Conservation (phyloP, 2,329 filamentous ascomycete genomes). For the Pleurostoma richardsiae region DNA sequence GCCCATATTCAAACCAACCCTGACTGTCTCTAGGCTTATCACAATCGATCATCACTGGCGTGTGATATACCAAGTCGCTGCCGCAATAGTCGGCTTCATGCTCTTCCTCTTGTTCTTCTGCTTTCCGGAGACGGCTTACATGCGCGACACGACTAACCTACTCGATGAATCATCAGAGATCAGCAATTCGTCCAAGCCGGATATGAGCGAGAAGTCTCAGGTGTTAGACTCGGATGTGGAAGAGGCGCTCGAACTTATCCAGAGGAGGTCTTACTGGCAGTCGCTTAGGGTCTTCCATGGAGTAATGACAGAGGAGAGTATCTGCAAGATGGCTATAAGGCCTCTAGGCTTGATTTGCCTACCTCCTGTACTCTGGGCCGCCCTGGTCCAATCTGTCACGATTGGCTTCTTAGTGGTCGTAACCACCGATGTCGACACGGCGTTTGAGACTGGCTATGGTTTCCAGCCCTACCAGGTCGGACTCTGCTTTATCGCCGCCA, state of each 20-base stretch:
- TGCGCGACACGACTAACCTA: constrained; percentile 16
- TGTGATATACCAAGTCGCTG: constrained; percentile 44
- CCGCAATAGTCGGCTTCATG: constrained; percentile 41
- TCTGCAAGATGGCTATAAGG: constrained; percentile 41
- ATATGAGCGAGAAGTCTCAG: constrained; percentile 8
- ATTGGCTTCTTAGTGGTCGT: constrained; percentile 53
- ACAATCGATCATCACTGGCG: constrained; percentile 43
- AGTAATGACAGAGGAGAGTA: constrained; percentile 36
- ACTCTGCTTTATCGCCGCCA: constrained; percentile 42
- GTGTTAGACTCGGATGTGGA: constrained; percentile 11
- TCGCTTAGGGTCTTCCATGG: constrained; percentile 34
- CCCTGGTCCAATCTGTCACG: constrained; percentile 46
- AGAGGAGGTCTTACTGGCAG: constrained; percentile 24
- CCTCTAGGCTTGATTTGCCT: constrained; percentile 44
- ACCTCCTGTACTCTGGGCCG: constrained; percentile 50
- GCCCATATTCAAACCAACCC: neutral
- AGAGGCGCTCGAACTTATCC: constrained; percentile 5
- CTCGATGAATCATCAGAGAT: neutral
- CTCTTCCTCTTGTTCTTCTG: constrained; percentile 44
- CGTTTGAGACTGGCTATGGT: constrained; percentile 33
- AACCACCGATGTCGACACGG: constrained; percentile 43
- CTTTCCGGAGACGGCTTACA: constrained; percentile 50
- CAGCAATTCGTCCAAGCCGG: constrained; percentile 7
- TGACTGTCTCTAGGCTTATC: constrained; percentile 29
- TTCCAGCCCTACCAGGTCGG: constrained; percentile 42